Conservation (phyloP, 78 protist genomes). For the Isochrysis galbana region DNA sequence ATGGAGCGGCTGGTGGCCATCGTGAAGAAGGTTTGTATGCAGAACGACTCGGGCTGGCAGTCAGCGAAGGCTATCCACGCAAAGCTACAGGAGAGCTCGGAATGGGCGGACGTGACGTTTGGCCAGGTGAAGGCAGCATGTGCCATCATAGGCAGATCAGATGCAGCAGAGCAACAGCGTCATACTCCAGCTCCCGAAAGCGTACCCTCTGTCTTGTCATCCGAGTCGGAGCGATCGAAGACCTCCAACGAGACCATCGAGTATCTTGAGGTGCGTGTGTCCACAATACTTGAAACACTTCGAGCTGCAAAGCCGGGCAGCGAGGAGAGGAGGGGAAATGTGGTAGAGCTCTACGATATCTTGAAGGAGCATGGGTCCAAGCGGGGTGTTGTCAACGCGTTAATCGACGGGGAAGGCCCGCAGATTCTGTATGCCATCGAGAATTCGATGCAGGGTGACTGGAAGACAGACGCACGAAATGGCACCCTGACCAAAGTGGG, state of each 20-base stretch:
- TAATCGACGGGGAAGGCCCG: not conserved
- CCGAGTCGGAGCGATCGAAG: not conserved
- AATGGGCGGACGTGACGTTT: not conserved
- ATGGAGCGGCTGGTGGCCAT: no score
- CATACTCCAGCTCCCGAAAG: not conserved
- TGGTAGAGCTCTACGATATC: not conserved
- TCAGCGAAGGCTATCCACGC: not conserved
- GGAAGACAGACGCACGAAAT: not conserved
- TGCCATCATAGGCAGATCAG: not conserved
- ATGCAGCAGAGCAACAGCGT: no score
- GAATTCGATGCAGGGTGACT: not conserved
- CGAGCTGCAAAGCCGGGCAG: not conserved
- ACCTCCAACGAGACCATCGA: not conserved
- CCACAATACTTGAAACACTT: not conserved
- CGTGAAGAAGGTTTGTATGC: no score
- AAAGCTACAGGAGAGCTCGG: not conserved
- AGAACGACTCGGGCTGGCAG: not conserved
- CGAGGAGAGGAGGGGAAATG: not conserved
- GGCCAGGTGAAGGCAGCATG: not conserved
- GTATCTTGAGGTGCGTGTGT: not conserved
- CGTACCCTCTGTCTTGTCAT: not conserved
- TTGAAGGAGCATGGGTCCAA: not conserved
- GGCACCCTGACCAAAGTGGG: not conserved
- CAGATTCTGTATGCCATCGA: not conserved
- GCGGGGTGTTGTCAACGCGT: not conserved